These are phyloP conservation scores for Cryphonectria nitschkei DNA, from an alignment of 2,329 filamentous ascomycete species.

Conservation along the genomic window DNA sequence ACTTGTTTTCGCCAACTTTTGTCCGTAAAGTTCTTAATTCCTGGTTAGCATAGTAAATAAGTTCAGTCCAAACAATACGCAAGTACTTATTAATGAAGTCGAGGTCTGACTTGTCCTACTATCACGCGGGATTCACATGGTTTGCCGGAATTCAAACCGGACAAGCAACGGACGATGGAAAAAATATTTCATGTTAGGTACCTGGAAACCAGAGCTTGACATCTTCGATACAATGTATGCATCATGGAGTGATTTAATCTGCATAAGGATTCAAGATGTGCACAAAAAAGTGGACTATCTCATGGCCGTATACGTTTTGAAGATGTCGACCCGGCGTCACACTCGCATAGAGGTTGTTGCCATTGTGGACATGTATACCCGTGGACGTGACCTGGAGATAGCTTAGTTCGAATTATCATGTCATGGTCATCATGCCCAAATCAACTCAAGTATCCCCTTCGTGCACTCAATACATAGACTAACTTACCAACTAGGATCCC, in stretches of 20 bases:
- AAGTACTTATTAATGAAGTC: neutral
- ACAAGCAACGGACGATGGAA: too few relatives aligned
- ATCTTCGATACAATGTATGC: neutral
- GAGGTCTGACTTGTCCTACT: neutral
- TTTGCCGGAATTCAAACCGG: too few relatives aligned
- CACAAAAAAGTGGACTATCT: neutral
- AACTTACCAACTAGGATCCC: neutral
- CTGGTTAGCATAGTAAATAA: too few relatives aligned
- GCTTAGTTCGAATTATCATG: neutral
- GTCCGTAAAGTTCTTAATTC: too few relatives aligned
- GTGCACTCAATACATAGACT: neutral
- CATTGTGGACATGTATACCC: neutral
- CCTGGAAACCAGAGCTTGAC: neutral
- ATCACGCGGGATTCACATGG: too few relatives aligned
- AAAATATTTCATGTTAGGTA: neutral
- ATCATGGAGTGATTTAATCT: neutral
- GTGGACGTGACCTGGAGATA: neutral
- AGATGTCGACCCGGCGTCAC: neutral
- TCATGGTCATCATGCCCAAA: neutral
- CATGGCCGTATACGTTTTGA: neutral
- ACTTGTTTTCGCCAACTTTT: too few relatives aligned
- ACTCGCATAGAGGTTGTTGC: neutral
- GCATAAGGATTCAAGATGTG: neutral
- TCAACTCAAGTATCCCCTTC: neutral
- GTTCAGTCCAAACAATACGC: neutral